Base-by-base conservation (phyloP, 164 flowering plant genomes). In the Nelumbo lutea region DNA sequence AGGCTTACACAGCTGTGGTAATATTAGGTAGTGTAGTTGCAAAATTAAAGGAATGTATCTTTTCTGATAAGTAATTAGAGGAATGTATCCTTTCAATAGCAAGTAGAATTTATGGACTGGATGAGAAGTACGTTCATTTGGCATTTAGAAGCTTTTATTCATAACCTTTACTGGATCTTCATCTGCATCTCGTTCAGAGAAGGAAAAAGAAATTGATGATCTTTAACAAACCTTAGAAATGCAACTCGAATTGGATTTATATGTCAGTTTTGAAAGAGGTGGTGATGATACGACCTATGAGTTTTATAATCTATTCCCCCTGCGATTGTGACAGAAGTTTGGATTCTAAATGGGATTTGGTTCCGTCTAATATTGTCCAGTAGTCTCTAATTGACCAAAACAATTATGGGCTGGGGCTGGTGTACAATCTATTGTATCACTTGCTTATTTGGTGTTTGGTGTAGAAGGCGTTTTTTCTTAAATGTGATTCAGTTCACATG, bases 1-100 rank as follows among this genome's bases (percentile, higher is more conserved):
- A 70, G 68, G 69, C 51, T 64, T 61, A 64, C 55, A 68, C 51
- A 9, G 45, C 39, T 63, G 75, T 74, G 51, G 67, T 65, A 42
- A 61, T 44, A 48, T 48, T 73, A 57, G 51, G 64, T 60, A 7
- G 14, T 27, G 2, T 77, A 65, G 74, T 68, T 61, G 72, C 69
- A 47, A 67, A 14, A 67, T 67, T 27, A 27, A 27, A 27, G 27
- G 27, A 27, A 27, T 27, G 27, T 27, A 27, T 27, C 27, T 27
- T 27, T 27, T 27, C 0, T 27, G 27, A 27, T 27, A 27, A 27
- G 27, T 27, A 27, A 27, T 76, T 53, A 53, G 57, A 71, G 74
- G 59, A 58, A 62, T 53, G 62, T 39, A 47, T 50, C 42, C 47
- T 41, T 62, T n/a, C 47, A 27, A 59, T 47, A 50, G 15, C 9